Percentiles rank a stretch among this genome's conserved stretches.
Evolutionary conservation across 2,329 filamentous ascomycete species (phyloP).

Genomic region (Aspergillus thermomutatus): DNA sequence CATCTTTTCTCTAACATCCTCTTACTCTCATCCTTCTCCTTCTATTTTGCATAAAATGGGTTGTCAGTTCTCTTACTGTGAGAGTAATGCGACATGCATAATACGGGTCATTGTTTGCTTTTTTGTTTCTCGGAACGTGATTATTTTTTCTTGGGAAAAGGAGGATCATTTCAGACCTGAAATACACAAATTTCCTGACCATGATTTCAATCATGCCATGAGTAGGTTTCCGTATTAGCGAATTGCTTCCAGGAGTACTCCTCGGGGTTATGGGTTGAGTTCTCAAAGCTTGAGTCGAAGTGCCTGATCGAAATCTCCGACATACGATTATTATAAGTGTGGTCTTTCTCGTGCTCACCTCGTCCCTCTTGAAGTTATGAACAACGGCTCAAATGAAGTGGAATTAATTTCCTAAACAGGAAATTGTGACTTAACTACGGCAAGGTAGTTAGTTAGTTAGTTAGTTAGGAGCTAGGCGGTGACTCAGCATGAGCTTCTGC

Average conservation of each 20-base stretch:
- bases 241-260: background rate
- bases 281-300: background rate
- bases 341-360: background rate
- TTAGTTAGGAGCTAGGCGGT: background rate
- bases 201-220: background rate
- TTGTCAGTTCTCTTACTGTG: constrained; percentile 7
- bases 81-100: constrained; percentile 19
- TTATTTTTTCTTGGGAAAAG: background rate
- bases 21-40: constrained; percentile 6
- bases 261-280: background rate
- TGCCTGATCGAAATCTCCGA: background rate
- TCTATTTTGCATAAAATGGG: constrained; percentile 19
- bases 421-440: no score
- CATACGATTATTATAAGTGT: background rate
- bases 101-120: constrained; percentile 4
- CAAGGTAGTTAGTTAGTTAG: no score
- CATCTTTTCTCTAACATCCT: background rate
- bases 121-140: background rate
- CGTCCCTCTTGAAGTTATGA: background rate
- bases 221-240: background rate
- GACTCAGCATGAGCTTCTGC: constrained; percentile 14
- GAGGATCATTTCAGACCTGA: background rate
- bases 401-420: background rate
- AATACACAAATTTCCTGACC: background rate
- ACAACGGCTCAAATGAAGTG: background rate